These are phyloP conservation scores for Termitomyces sp. DNA, from an alignment of 768 basidiomycete genomes.

Conservation along the genomic window DNA sequence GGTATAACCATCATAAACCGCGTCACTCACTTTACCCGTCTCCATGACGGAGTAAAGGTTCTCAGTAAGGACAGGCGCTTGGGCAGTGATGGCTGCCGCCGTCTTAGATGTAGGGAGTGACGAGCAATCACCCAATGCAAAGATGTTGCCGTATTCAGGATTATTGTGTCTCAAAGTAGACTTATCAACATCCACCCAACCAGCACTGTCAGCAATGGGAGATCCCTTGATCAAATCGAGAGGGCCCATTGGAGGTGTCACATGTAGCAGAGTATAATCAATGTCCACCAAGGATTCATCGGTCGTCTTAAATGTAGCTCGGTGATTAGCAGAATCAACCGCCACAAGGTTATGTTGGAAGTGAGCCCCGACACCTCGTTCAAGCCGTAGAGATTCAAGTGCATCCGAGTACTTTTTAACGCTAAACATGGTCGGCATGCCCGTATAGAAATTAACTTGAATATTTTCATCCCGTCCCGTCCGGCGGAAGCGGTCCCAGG, in stretches of 20 bases:
- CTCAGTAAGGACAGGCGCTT: slow-evolving; percentile 88
- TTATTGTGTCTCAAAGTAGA: slow-evolving; percentile 83
- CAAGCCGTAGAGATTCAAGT: slow-evolving; percentile 68
- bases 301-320: slow-evolving; percentile 80
- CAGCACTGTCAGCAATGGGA: slow-evolving; percentile 73
- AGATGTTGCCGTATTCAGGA: slow-evolving; percentile 77
- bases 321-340: slow-evolving; percentile 65
- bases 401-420: slow-evolving; percentile 96
- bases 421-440: slow-evolving; percentile 94
- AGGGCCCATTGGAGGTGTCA: slow-evolving; percentile 90
- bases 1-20: slow-evolving; percentile 85
- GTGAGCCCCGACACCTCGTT: slow-evolving; percentile 76
- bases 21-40: slow-evolving; percentile 64
- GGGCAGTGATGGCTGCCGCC: slow-evolving; percentile 87
- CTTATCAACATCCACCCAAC: slow-evolving; percentile 88
- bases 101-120: slow-evolving; percentile 95
- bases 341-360: slow-evolving; percentile 84
- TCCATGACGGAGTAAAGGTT: slow-evolving; percentile 78
- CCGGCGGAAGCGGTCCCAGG: slow-evolving; percentile 75
- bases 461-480: slow-evolving; percentile 58
- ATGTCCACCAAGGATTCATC: slow-evolving; percentile 69
- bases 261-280: slow-evolving; percentile 84
- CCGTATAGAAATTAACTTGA: slow-evolving; percentile 78
- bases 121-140: slow-evolving; percentile 89
- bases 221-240: slow-evolving; percentile 75